Evolutionary conservation across 345 rosid species (phyloP).

Genomic region (Eutrema japonicum): DNA sequence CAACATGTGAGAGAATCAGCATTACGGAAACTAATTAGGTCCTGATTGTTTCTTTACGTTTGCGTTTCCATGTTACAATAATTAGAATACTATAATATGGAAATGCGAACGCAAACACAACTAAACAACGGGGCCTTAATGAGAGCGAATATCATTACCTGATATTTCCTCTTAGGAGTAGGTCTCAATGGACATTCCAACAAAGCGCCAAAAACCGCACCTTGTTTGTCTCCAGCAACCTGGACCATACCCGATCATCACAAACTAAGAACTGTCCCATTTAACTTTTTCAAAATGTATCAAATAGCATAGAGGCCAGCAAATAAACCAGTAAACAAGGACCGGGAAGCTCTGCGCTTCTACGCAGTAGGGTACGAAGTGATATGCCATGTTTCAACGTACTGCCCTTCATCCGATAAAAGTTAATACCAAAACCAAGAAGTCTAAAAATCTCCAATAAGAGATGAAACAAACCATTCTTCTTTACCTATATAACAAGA

Average conservation of each 20-base stretch:
- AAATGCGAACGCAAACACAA: background rate
- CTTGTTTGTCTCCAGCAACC: constrained; percentile 86
- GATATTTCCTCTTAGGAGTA: constrained; percentile 89
- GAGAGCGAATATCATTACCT: constrained; percentile 42
- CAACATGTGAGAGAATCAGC: constrained; percentile 9
- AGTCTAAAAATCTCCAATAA: constrained; percentile 4
- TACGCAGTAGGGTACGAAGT: constrained; percentile 87
- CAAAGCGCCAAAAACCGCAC: constrained; percentile 85
- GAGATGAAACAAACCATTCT: constrained; percentile 8
- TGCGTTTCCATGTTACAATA: background rate
- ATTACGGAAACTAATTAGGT: background rate
- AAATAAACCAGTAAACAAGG: constrained; percentile 79
- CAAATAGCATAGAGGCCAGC: background rate
- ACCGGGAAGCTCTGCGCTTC: constrained; percentile 75
- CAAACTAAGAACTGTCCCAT: constrained; percentile 23
- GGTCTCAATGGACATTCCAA: constrained; percentile 81
- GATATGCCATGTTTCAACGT: constrained; percentile 95
- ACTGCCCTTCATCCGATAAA: constrained; percentile 90
- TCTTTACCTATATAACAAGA: constrained; percentile 77
- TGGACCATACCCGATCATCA: constrained; percentile 35
- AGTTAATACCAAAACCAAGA: constrained; percentile 43
- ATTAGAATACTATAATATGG: background rate
- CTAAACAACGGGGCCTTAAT: background rate
- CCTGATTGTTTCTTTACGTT: background rate
- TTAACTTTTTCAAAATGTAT: background rate